A percentile compares a stretch with the other conserved stretches of the same genome.
phyloP scores from a whole-genome alignment of 2,329 filamentous ascomycete genomes.

The Beauveria rudraprayagi region DNA sequence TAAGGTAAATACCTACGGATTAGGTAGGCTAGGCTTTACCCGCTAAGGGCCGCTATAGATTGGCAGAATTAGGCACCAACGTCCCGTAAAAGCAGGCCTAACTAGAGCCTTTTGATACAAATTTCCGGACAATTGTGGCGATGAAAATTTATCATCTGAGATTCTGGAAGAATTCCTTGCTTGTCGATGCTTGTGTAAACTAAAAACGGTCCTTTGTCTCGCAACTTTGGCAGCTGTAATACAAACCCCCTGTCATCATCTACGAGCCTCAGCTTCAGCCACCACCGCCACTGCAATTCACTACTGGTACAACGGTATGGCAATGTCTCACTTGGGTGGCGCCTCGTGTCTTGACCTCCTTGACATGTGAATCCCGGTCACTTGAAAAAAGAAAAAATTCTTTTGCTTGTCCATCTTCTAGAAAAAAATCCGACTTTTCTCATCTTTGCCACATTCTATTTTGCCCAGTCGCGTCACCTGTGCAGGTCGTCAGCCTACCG shows the following conservation, averaged over 20 bases:
- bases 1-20: too few species aligned
- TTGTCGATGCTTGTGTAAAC: not conserved
- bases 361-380: not conserved
- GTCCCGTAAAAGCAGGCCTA: too few species aligned
- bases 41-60: not conserved
- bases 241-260: too few species aligned
- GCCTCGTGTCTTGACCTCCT: not conserved
- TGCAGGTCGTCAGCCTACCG: not conserved
- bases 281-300: slow-evolving; percentile 3
- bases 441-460: too few species aligned
- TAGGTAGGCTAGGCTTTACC: too few species aligned
- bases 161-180: not conserved
- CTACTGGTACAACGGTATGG: not conserved
- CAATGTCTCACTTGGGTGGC: slow-evolving; percentile 1
- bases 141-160: not conserved
- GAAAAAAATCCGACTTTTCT: too few species aligned
- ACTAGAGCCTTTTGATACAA: not conserved
- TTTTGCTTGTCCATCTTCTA: too few species aligned
- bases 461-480: slow-evolving; percentile 4
- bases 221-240: too few species aligned
- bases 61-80: not conserved
- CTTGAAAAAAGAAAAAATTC: not conserved
- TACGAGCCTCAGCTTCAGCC: not conserved
- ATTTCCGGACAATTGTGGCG: not conserved
- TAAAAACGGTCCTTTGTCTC: not conserved